Evolutionary conservation across 2,329 filamentous ascomycete species (phyloP), one percentile per base, ranked within the genome.

Genomic region (Colletotrichum sp.): DNA sequence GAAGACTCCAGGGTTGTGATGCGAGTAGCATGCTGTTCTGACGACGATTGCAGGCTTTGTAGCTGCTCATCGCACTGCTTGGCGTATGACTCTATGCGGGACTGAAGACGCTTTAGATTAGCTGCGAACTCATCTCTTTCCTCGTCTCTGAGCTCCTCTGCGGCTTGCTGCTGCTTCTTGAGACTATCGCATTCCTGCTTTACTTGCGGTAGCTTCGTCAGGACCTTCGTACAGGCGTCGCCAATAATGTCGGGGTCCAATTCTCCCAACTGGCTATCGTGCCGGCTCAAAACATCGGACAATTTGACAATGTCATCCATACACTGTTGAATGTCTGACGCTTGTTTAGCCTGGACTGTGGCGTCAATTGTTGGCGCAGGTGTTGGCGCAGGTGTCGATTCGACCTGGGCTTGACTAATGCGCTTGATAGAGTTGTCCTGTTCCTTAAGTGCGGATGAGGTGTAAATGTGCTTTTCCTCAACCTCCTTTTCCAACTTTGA

Each of bases 241-340:
- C 34, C 70, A 33, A 66, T 66, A n/a, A 69, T 55, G 5, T 58
- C 68, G 38, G 65, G 31, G 33, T 75, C 74, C 27, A 74, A 33
- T 18, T 75, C 66, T 27, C 66, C 74, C 11, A 75, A 68, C 13
- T 73, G 66, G 5, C 18, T 27, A 15, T 72, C 66, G 16, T 69
- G 70, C 18, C 27, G 21, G 15, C 18, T 18, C 24, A 59, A 15
- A 11, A 36, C 33, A 21, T 27, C n/a, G n/a, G 33, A 38, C 7
- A 62, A 33, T 15, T n/a, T 16, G 7, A 38, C 29, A 11, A 62
- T 62, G 15, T 21, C 58, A 6, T 13, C 27, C 21, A 57, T 11
- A 57, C 54, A 57, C 27, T 8, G 27, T 13, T 18, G 16, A 11
- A 73, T 21, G 12, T 69, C 57, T 27, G 16, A 57, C 7, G 55